Conservation (phyloP, 129 eudicot species). For the Saposhnikovia divaricata region DNA sequence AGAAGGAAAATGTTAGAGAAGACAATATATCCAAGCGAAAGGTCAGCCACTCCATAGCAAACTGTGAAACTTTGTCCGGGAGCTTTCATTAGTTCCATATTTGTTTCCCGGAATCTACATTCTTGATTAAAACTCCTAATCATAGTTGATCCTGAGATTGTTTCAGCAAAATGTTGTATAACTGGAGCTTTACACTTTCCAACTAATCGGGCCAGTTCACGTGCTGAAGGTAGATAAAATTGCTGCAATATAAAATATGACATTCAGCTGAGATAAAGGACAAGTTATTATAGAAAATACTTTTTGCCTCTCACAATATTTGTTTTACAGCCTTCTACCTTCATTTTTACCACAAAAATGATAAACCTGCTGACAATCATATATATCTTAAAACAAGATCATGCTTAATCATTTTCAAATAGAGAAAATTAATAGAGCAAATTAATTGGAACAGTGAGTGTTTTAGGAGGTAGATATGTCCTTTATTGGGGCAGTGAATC, state of each 20-base stretch:
- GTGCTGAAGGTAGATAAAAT: constrained; percentile 67
- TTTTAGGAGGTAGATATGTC: too few species aligned
- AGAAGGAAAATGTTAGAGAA: constrained; percentile 47
- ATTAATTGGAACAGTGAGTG: too few species aligned
- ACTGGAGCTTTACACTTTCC: constrained; percentile 81
- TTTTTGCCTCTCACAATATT: not conserved
- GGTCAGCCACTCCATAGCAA: constrained; percentile 75
- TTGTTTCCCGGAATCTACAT: constrained; percentile 42
- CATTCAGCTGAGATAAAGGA: not conserved
- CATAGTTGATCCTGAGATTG: constrained; percentile 67
- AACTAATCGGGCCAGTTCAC: constrained; percentile 66
- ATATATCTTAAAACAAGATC: not conserved
- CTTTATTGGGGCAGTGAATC: too few species aligned
- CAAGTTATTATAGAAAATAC: not conserved
- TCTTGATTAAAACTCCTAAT: constrained; percentile 77
- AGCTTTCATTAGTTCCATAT: constrained; percentile 49
- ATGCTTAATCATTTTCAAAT: not conserved
- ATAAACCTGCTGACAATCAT: not conserved
- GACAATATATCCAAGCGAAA: too few species aligned
- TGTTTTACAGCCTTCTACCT: not conserved
- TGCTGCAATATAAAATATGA: constrained; percentile 32
- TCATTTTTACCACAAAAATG: not conserved
- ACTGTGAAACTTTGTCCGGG: constrained; percentile 64
- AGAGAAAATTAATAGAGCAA: too few species aligned
- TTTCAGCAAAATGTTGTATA: constrained; percentile 85